Evolutionary conservation across 1,284 basidiomycete genomes (phyloP).

Genomic region (Wolfiporia cocos): DNA sequence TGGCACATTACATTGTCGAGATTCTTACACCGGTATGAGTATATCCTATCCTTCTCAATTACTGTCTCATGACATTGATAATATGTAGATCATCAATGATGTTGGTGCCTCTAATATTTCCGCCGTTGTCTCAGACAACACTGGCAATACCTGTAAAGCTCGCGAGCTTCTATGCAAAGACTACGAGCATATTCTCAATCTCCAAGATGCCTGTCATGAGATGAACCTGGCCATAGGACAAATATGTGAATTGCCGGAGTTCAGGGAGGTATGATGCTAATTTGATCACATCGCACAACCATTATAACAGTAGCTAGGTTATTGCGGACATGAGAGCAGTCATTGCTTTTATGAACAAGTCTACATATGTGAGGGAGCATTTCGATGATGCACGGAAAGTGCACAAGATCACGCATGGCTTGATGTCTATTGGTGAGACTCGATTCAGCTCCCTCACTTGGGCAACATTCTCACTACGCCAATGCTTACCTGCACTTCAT

Average conservation of each 20-base stretch:
- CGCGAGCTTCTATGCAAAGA: neutral
- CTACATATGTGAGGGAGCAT: neutral
- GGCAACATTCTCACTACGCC: neutral
- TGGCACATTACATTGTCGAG: neutral
- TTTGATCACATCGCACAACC: neutral
- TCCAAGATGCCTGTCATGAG: neutral
- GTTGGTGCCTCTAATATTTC: neutral
- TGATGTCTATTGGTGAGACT: neutral
- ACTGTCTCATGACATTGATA: no score
- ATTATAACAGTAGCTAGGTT: neutral
- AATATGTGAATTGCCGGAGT: neutral
- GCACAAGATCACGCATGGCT: neutral
- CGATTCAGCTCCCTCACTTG: neutral
- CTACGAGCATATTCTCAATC: neutral
- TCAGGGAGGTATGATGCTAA: neutral
- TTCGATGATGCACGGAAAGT: neutral
- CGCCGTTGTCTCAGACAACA: neutral
- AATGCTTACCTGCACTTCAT: neutral
- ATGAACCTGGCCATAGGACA: neutral
- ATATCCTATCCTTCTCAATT: no score
- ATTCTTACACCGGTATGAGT: neutral
- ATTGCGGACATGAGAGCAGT: neutral
- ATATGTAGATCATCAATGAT: neutral
- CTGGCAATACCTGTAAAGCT: neutral
- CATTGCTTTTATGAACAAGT: neutral